Evolutionary conservation across 345 rosid species (phyloP).

Genomic region (Eucalyptus melliodora): DNA sequence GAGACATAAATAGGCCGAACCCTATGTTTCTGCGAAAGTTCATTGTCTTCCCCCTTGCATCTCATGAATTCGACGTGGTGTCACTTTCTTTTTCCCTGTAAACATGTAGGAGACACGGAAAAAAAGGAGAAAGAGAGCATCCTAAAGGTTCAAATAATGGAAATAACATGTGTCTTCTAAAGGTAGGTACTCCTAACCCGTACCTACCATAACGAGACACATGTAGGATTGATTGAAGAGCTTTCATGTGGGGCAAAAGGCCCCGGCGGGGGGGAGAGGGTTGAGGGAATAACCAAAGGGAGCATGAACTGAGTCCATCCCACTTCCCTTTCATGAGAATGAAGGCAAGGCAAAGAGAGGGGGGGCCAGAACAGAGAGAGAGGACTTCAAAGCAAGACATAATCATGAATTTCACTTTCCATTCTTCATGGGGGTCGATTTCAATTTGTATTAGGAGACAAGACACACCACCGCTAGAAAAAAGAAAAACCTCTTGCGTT

Average conservation of each 20-base stretch:
- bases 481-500: constrained; percentile 8
- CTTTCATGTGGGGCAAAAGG: background rate
- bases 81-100: background rate
- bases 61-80: background rate
- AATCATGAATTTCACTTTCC: constrained; percentile 16
- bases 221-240: background rate
- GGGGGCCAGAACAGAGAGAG: constrained; percentile 1
- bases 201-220: constrained; percentile 9
- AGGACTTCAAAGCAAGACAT: constrained; percentile 5
- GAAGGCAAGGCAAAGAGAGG: background rate
- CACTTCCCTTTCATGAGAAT: background rate
- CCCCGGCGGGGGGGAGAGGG: too few relatives aligned
- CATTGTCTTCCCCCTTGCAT: background rate
- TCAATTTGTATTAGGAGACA: constrained; percentile 1
- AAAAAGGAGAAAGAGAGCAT: background rate
- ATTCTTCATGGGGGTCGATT: constrained; percentile 19
- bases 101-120: background rate
- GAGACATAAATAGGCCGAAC: background rate
- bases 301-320: background rate
- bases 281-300: background rate
- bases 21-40: background rate
- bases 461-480: background rate
- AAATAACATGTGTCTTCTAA: background rate
- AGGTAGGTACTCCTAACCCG: background rate
- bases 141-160: background rate